A percentile compares a stretch with the other conserved stretches of the same genome.
phyloP scores from a whole-genome alignment of 2,329 filamentous ascomycete genomes.

The Fusarium marasasianum region DNA sequence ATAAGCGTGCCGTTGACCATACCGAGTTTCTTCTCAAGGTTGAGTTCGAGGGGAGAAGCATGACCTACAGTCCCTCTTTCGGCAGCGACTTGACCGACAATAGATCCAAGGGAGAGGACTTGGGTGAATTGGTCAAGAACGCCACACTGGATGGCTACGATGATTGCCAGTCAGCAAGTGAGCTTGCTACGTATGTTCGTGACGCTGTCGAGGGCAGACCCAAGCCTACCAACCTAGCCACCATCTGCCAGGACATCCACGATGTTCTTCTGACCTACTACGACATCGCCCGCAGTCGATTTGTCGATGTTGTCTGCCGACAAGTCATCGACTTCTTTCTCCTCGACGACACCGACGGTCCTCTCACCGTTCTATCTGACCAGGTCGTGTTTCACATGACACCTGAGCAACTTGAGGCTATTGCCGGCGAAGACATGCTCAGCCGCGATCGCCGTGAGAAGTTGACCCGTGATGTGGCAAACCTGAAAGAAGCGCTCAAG shows the following conservation, averaged over 20 bases:
- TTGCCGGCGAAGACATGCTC: slow-evolving; percentile 66
- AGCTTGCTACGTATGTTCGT: background rate
- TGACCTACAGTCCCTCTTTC: slow-evolving; percentile 35
- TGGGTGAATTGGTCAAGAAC: background rate
- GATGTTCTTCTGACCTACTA: slow-evolving; percentile 71
- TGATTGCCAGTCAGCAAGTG: background rate
- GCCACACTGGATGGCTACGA: background rate
- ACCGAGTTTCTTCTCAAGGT: slow-evolving; percentile 58
- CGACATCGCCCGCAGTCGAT: slow-evolving; percentile 66
- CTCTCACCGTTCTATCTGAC: slow-evolving; percentile 62
- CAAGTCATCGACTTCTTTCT: slow-evolving; percentile 67
- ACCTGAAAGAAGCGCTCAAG: slow-evolving; percentile 51
- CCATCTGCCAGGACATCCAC: slow-evolving; percentile 62
- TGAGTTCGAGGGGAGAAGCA: slow-evolving; percentile 30
- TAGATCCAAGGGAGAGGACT: background rate
- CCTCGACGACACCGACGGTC: slow-evolving; percentile 58
- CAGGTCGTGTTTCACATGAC: slow-evolving; percentile 59
- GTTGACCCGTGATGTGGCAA: slow-evolving; percentile 57
- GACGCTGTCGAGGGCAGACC: background rate
- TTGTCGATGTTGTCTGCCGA: slow-evolving; percentile 69
- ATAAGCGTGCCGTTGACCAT: slow-evolving; percentile 59
- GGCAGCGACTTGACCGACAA: background rate
- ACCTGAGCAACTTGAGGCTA: slow-evolving; percentile 58
- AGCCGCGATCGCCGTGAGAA: slow-evolving; percentile 53
- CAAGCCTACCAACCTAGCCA: slow-evolving; percentile 39